Evolutionary conservation across 176 grass and related monocot genomes (phyloP).

Genomic region (Typha latifolia): DNA sequence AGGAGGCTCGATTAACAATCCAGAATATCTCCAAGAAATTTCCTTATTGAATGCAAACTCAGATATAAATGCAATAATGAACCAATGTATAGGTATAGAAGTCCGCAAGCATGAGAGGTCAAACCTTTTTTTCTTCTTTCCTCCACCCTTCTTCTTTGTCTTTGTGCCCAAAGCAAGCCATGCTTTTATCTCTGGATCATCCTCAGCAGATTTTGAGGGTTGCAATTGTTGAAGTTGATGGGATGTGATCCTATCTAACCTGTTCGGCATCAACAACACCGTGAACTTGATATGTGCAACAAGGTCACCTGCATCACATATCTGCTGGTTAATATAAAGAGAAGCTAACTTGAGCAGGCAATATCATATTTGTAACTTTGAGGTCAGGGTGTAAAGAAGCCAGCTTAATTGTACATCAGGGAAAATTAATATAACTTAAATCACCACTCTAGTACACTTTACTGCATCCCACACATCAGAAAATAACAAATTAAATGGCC

Average conservation of each 20-base stretch:
- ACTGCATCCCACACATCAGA: too few relatives aligned
- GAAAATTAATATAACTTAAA: slow-evolving; percentile 5
- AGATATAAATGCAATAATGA: too few relatives aligned
- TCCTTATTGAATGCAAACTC: too few relatives aligned
- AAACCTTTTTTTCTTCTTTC: slow-evolving; percentile 97
- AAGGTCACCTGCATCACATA: slow-evolving; percentile 59
- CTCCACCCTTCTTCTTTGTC: slow-evolving; percentile 95
- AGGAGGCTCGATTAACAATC: too few relatives aligned
- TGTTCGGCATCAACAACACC: slow-evolving; percentile 87
- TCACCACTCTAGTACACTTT: too few relatives aligned
- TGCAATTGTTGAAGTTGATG: slow-evolving; percentile 52
- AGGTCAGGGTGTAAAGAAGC: not conserved
- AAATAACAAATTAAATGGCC: too few relatives aligned
- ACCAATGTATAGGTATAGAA: not conserved
- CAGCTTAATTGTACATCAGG: too few relatives aligned
- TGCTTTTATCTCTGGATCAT: slow-evolving; percentile 72
- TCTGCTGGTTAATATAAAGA: slow-evolving; percentile 5
- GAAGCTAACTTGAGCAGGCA: not conserved
- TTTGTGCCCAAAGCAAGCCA: slow-evolving; percentile 94
- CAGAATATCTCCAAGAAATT: too few relatives aligned
- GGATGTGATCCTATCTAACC: slow-evolving; percentile 74
- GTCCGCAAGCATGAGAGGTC: not conserved
- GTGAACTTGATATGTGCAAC: slow-evolving; percentile 98
- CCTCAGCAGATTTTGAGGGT: slow-evolving; percentile 51
- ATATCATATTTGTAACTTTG: not conserved